Evolutionary conservation across 345 rosid genomes (phyloP), one percentile per base, ranked within the genome.

Genomic region (Sonneratia caseolaris): DNA sequence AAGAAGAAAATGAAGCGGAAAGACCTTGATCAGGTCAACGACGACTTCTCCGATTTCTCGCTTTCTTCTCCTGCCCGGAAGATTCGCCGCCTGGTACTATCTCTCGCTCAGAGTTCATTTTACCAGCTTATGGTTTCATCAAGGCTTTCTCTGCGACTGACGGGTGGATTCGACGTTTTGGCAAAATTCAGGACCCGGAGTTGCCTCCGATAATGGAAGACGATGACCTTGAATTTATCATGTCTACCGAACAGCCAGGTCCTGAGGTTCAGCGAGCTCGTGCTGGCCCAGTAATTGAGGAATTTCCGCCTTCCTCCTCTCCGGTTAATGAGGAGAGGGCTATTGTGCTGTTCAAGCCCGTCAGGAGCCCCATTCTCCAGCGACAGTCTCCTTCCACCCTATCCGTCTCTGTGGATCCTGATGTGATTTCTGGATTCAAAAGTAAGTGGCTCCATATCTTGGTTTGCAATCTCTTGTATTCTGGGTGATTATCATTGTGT

Each of bases 1-100:
- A 53, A 43, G 75, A 77, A 77, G 77, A 89, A 79, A 82, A 79
- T 84, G 74, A 90, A 88, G 77, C 82, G 87, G 75, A 84, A 84
- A 66, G 84, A 87, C 5, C 78, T 90, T 5, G 96, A 86, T 32
- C 82, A 80, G 43, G 85, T 87, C 18, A 82, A 80, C 77, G 87
- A 92, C n/a, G 96, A 92, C 1, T 90, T 90, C 84, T 84, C 89
- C 47, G 91, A 92, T 75, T 92, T 92, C 80, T 86, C 92, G 14
- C 85, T 88, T 27, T 87, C 92, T 62, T 84, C 96, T 66, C 98
- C 94, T 6, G 90, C 93, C 48, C 75, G 80, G 22, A 92, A 90
- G 79, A 89, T 88, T 76, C 93, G 95, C 68, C 92, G 96, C 24
- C 81, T 90, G 88, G 97, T 91, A 76, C 11, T 27, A 27, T 3